A percentile compares a stretch with the other conserved stretches of the same genome.
Evolutionary conservation across 768 basidiomycete species (phyloP).

Genomic region (Amanita rimosa): DNA sequence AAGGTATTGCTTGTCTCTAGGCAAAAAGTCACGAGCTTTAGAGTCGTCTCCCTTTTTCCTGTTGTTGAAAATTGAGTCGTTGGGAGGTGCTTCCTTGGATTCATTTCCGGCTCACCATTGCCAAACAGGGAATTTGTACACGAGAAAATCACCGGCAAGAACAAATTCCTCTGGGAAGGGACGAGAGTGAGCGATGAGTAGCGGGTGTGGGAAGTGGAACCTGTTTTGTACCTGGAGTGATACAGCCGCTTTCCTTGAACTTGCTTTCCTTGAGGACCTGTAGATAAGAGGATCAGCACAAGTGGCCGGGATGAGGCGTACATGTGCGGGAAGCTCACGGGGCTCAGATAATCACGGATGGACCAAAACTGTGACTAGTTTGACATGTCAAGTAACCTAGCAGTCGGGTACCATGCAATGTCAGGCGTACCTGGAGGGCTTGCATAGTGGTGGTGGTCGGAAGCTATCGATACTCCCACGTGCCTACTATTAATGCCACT

Average conservation of each 20-base stretch:
- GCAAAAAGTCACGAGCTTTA: conserved; percentile 87
- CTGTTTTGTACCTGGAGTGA: conserved; percentile 68
- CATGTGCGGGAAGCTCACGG: conserved; percentile 35
- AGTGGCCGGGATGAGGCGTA: conserved; percentile 18
- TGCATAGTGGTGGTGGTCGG: conserved; percentile 28
- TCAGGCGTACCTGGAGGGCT: conserved; percentile 24
- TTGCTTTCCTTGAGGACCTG: conserved; percentile 96
- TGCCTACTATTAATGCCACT: conserved; percentile 6
- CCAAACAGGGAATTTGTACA: conserved; percentile 99
- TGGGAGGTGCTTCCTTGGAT: neutral
- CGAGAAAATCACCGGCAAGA: conserved; percentile 92
- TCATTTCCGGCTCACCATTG: conserved; percentile 52
- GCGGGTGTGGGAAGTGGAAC: neutral
- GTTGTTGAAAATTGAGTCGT: conserved; percentile 4
- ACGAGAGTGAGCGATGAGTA: conserved; percentile 4
- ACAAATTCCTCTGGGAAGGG: conserved; percentile 81
- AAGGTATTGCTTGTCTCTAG: conserved; percentile 91
- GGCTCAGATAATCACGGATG: conserved; percentile 88
- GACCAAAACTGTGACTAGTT: conserved; percentile 87
- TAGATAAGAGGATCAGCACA: conserved; percentile 18
- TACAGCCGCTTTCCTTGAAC: conserved; percentile 97
- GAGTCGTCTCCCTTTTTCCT: conserved; percentile 92
- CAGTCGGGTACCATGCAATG: neutral
- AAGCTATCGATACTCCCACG: conserved; percentile 10
- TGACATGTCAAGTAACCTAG: conserved; percentile 2